A percentile compares a stretch with the other conserved stretches of the same genome.
phyloP scores from a whole-genome alignment of 768 basidiomycete genomes.

The Amanita polypyramis region DNA sequence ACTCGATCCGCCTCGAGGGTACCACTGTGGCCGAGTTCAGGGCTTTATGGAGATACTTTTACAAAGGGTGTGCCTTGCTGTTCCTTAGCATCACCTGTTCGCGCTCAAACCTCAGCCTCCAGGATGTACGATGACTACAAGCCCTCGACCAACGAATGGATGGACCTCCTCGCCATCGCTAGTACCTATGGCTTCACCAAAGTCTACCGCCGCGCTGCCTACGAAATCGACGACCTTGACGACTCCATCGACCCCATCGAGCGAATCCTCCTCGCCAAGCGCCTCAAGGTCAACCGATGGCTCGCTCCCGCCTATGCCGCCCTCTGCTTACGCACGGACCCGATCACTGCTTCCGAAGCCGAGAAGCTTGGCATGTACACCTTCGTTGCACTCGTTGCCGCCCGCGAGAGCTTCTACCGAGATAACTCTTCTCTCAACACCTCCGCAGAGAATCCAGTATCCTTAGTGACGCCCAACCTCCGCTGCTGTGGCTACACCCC shows the following conservation, averaged over 20 bases:
- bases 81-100: constrained; percentile 2
- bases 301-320: constrained; percentile 3
- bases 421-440: neutral
- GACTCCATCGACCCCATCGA: constrained; percentile 1
- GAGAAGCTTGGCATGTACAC: neutral
- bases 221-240: constrained; percentile 1
- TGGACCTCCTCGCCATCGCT: constrained; percentile 2
- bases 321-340: constrained; percentile 1
- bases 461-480: neutral
- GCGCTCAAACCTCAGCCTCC: constrained; percentile 3
- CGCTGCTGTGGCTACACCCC: neutral
- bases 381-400: neutral
- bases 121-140: constrained; percentile 5
- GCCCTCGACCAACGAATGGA: constrained; percentile 3
- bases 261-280: constrained; percentile 3
- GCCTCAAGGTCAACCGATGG: constrained; percentile 4
- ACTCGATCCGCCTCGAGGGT: constrained; percentile 2
- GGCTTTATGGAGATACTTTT: constrained; percentile 2
- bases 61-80: constrained; percentile 2
- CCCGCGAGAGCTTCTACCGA: constrained; percentile 1
- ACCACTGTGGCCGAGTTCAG: constrained; percentile 2
- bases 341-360: neutral
- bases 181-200: constrained; percentile 2
- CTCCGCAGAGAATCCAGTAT: neutral
- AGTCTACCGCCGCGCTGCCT: constrained; percentile 2